Evolutionary conservation across 2,329 filamentous ascomycete genomes (phyloP).

Genomic region (Xenoacremonium recifei): DNA sequence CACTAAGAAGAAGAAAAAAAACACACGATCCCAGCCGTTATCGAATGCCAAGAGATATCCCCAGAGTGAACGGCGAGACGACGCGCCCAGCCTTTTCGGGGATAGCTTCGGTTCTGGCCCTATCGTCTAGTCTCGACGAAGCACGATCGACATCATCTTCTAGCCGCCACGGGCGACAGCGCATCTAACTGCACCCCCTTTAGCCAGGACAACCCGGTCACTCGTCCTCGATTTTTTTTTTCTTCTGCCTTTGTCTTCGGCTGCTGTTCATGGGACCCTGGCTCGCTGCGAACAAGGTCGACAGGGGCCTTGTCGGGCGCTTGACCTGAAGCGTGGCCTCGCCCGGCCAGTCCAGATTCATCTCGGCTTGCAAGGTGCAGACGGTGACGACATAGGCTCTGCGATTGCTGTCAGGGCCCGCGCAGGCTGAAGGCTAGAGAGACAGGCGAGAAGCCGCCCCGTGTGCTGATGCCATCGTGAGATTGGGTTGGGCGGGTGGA

Average conservation of each 20-base stretch:
- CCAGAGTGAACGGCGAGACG: conserved; percentile 25
- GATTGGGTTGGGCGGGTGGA: conserved; percentile 24
- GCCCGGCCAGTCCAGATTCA: conserved; percentile 21
- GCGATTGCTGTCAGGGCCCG: too few species aligned
- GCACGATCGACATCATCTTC: conserved; percentile 23
- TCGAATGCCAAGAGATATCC: conserved; percentile 28
- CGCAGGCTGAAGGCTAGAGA: too few species aligned
- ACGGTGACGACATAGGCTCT: conserved; percentile 17
- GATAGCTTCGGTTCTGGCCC: conserved; percentile 17
- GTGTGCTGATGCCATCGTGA: conserved; percentile 25
- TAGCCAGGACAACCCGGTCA: conserved; percentile 17
- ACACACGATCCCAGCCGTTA: conserved; percentile 16
- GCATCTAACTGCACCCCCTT: conserved; percentile 9
- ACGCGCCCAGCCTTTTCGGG: conserved; percentile 10
- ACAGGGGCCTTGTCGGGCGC: not conserved
- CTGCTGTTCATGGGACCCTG: too few species aligned
- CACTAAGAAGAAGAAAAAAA: too few species aligned
- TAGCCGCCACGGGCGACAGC: conserved; percentile 8
- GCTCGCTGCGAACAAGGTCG: conserved; percentile 4
- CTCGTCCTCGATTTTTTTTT: not conserved
- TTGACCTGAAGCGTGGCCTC: conserved; percentile 16
- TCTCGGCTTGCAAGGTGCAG: conserved; percentile 16
- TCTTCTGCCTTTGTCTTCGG: not conserved
- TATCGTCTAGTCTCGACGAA: too few species aligned
- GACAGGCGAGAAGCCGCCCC: conserved; percentile 9